Evolutionary conservation across 164 flowering plant genomes (phyloP), one percentile per base, ranked within the genome.

Genomic region (Annona squamosa): DNA sequence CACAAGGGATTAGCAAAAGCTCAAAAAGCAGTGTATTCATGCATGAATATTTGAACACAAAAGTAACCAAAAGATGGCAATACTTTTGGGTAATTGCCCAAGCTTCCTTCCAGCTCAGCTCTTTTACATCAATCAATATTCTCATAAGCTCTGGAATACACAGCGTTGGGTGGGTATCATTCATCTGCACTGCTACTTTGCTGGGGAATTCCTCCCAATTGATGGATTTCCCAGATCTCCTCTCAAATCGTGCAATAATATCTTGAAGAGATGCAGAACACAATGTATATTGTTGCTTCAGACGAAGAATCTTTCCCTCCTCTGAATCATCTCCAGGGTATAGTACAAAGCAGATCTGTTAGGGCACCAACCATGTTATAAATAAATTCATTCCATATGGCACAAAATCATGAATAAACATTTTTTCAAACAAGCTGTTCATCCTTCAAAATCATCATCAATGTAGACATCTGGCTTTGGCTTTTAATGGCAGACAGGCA

Each of bases 221-320:
- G 10, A 86, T 81, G 61, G 78, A 69, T 17, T 78, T 71, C 70
- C 91, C 91, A 65, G 91, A 88, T 84, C 99, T 89, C 84, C 80
- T 91, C 83, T 92, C 97, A 83, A 91, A 92, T 17, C 91, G 86
- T 61, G 90, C 82, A 78, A 94, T 77, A 9, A 94, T 94, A 79
- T 94, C 99, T 84, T 92, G 97, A 44, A 95, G 91, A 81, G 99
- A 92, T 66, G 99, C 98, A 26, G 98, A 92, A 80, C 99, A 95
- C 46, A 95, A 80, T 7, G 96, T 90, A 72, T 91, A 95, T 72
- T 95, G 99, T 76, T 92, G 99, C 86, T 92, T 95, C 80, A 95
- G 78, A 5, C 99, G 91, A 48, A 95, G 94, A 72, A 73, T 79
- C 83, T 95, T 95, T 46, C 98, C 99, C 72, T 95, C 94, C 73